Conservation (phyloP, 202 grass and related monocot genomes). For the Dendrocalamus latiflorus region DNA sequence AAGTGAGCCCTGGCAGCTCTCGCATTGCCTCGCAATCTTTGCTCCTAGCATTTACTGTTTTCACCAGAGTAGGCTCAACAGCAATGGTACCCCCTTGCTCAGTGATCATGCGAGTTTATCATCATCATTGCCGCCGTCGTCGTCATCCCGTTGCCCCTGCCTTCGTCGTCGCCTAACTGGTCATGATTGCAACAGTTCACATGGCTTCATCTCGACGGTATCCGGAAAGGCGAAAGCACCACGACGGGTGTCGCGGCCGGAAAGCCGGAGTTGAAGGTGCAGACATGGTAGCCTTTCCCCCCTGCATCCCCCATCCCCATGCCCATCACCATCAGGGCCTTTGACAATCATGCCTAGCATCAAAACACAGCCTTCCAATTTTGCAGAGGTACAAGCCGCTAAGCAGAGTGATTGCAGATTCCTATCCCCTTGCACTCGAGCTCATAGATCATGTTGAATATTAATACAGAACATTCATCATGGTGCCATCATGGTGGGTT, state of each 20-base stretch:
- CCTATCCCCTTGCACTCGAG: background rate
- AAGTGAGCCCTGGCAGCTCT: background rate
- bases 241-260: background rate
- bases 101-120: conserved; percentile 12
- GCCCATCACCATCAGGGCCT: conserved; percentile 19
- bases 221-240: background rate
- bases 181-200: conserved; percentile 29
- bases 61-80: background rate
- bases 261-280: background rate
- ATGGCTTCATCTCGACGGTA: background rate
- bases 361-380: background rate
- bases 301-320: background rate
- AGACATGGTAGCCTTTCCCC: conserved; percentile 11
- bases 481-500: no score
- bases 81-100: background rate
- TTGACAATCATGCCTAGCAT: conserved; percentile 17
- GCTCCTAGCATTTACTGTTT: conserved; percentile 26
- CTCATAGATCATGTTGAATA: no score
- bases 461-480: no score
- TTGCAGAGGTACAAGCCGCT: background rate
- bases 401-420: background rate
- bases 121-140: background rate
- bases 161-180: no score
- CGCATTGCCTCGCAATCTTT: background rate
- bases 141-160: background rate